Evolutionary conservation across 345 rosid species (phyloP).

Genomic region (Lumnitzera littorea): DNA sequence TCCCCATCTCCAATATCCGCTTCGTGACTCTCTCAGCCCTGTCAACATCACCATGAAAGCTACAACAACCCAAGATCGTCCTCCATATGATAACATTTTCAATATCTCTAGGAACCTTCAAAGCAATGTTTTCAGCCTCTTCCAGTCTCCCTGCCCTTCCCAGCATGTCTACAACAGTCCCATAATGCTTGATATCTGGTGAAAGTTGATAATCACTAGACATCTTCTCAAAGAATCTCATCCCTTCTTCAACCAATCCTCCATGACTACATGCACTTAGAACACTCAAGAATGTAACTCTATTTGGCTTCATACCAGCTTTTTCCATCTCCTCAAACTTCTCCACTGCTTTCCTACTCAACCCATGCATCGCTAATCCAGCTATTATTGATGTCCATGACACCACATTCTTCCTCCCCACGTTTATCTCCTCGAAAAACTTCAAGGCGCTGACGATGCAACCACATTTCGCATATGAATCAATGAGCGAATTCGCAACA

Average conservation of each 20-base stretch:
- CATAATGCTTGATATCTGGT: slow-evolving; percentile 69
- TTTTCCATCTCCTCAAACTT: slow-evolving; percentile 53
- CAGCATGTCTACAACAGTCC: slow-evolving; percentile 72
- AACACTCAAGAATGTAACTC: slow-evolving; percentile 67
- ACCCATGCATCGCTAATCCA: slow-evolving; percentile 75
- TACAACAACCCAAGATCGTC: slow-evolving; percentile 74
- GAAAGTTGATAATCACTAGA: slow-evolving; percentile 31
- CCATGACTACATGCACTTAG: slow-evolving; percentile 88
- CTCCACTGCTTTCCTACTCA: slow-evolving; percentile 64
- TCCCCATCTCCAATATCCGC: slow-evolving; percentile 65
- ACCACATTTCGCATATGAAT: slow-evolving; percentile 74
- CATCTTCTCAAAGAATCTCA: slow-evolving; percentile 56
- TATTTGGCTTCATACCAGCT: slow-evolving; percentile 46
- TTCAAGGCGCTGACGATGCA: slow-evolving; percentile 46
- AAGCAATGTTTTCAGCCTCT: slow-evolving; percentile 69
- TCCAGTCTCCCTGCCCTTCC: slow-evolving; percentile 75
- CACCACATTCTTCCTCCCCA: slow-evolving; percentile 47
- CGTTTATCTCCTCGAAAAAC: slow-evolving; percentile 42
- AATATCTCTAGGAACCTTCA: slow-evolving; percentile 42
- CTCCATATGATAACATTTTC: slow-evolving; percentile 65
- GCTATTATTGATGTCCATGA: slow-evolving; percentile 82
- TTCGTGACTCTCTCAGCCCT: slow-evolving; percentile 63
- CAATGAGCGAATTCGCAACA: slow-evolving; percentile 53
- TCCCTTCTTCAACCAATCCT: slow-evolving; percentile 66
- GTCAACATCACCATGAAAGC: slow-evolving; percentile 59